Evolutionary conservation across 768 basidiomycete genomes (phyloP), one percentile per base, ranked within the genome.

Genomic region (Kwoniella shandongensis): DNA sequence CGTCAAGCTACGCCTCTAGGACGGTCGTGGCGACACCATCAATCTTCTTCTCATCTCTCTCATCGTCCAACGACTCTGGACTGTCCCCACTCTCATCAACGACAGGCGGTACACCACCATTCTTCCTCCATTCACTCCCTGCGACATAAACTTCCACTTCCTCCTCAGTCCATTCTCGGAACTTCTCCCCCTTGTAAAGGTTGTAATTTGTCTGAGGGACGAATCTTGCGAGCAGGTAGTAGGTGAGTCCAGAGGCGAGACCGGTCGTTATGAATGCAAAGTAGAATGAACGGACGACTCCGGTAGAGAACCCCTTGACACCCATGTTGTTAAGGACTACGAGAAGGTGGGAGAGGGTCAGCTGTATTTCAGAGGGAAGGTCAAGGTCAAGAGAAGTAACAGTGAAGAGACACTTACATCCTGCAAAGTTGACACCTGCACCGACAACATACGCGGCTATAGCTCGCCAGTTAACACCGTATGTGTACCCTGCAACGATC

Each of bases 261-360:
- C 56, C 51, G 5, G 61, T 63, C 25, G 61, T 63, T 42, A 63
- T 57, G 25, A 57, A 56, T 6, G 61, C 61, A 32, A 62, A 62
- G 45, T 62, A 57, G 51, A 54, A 66, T 17, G 64, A 66, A 22
- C 51, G 51, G 39, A 40, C n/a, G 3, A 66, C 38, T 6, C 35
- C 52, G 29, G 40, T 52, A 5, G 39, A 42, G 30, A 59, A 45
- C 1, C 39, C 25, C 22, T 54, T 55, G 47, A 59, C 56, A 8
- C 64, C 64, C 64, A 66, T 66, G 40, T 51, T 54, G 22, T 61
- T n/a, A 15, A 65, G 53, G 63, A 65, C 52, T 59, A 26, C 12
- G 17, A 15, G 8, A 23, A 17, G 49, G 36, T 15, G 29, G n/a
- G 17, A 25, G 32, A 32, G 13, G 32, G 13, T 32, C 32, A 32